Percentiles rank a stretch among this genome's conserved stretches.
These are phyloP conservation scores for Misopates orontium DNA, from an alignment of 257 asterid genomes.

Conservation along the genomic window DNA sequence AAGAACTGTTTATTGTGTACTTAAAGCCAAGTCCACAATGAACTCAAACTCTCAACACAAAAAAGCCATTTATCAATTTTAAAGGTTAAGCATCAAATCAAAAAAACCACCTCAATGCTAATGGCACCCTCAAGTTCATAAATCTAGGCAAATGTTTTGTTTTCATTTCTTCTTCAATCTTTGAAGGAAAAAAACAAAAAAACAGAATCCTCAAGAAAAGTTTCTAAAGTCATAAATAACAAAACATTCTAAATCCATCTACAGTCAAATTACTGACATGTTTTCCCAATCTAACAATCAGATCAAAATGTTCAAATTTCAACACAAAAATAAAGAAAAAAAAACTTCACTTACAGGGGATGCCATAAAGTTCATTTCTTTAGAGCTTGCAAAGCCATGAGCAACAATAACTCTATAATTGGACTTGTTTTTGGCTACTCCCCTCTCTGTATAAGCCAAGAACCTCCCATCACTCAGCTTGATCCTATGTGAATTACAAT, in stretches of 20 bases:
- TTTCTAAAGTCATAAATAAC: neutral
- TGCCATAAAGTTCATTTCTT: conserved; percentile 83
- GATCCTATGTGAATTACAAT: conserved; percentile 43
- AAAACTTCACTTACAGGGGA: conserved; percentile 51
- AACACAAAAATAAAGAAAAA: conserved; percentile 9
- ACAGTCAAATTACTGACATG: neutral
- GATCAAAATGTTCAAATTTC: too few species aligned
- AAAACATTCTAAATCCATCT: conserved; percentile 2
- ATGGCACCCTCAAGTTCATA: too few species aligned
- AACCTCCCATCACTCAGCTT: conserved; percentile 81
- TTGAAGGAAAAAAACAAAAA: too few species aligned
- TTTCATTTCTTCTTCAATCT: too few species aligned
- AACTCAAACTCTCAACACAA: neutral
- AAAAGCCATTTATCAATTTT: neutral
- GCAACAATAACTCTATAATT: conserved; percentile 61
- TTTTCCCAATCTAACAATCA: neutral
- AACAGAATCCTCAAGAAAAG: conserved; percentile 13
- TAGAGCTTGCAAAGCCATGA: conserved; percentile 92
- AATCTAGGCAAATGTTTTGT: neutral
- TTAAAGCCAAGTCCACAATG: neutral
- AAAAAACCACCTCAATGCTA: neutral
- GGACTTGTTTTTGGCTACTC: conserved; percentile 69
- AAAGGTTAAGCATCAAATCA: neutral
- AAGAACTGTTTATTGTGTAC: neutral
- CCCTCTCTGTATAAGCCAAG: conserved; percentile 81